Conservation (phyloP, 208 protist genomes). For the Leishmania arabica region DNA sequence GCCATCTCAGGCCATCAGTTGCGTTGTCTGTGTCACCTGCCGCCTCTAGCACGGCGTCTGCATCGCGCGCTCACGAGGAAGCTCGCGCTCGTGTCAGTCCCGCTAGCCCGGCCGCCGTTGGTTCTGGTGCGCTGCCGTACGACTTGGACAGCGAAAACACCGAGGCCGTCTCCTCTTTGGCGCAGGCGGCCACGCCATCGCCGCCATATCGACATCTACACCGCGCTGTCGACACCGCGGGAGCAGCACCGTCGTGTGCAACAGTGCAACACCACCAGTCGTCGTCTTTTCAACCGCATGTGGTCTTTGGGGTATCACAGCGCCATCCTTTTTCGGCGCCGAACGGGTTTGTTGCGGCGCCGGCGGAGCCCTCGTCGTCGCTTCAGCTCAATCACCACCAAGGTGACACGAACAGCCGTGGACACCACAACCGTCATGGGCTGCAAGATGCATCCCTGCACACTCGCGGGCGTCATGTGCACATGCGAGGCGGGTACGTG, state of each 20-base stretch:
- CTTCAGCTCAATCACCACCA: neutral
- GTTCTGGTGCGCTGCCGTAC: neutral
- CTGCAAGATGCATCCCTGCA: neutral
- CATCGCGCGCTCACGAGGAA: neutral
- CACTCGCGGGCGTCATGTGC: neutral
- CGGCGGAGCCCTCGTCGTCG: neutral
- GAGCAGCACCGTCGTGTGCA: neutral
- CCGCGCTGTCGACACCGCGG: neutral
- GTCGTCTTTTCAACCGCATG: neutral
- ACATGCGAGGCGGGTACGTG: neutral
- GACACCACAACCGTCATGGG: neutral
- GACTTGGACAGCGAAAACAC: neutral
- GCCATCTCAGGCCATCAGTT: neutral
- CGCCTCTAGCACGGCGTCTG: neutral
- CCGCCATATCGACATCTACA: conserved; percentile 9
- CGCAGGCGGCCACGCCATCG: conserved; percentile 11
- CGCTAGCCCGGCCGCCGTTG: neutral
- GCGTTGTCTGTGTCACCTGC: neutral
- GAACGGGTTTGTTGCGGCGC: neutral
- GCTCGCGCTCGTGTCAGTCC: neutral
- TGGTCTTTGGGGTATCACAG: neutral
- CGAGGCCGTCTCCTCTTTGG: conserved; percentile 5
- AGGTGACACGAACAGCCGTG: neutral
- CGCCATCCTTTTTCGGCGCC: neutral
- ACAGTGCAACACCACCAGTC: neutral